Conservation (phyloP, 164 flowering plant species). For the Vitis rupestris region DNA sequence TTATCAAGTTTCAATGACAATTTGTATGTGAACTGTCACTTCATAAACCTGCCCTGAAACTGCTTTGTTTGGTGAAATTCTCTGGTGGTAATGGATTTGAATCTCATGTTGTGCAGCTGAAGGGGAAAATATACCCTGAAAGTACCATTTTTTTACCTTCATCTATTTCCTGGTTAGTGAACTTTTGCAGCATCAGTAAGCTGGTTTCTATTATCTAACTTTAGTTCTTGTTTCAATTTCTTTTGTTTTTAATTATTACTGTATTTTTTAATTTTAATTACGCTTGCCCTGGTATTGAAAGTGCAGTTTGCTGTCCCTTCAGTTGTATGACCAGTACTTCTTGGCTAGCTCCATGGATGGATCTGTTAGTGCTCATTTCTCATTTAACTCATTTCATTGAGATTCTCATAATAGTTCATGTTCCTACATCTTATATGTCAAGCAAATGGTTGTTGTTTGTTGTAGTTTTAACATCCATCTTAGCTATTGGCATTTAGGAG, state of each 20-base stretch:
- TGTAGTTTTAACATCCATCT: background rate
- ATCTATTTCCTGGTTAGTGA: slow-evolving; percentile 70
- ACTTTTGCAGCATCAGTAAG: background rate
- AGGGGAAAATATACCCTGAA: slow-evolving; percentile 49
- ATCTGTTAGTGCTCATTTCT: slow-evolving; percentile 51
- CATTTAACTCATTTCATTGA: background rate
- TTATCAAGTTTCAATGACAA: no score
- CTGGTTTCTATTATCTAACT: slow-evolving; percentile 3
- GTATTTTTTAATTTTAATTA: background rate
- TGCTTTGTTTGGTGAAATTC: background rate
- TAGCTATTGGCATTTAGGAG: no score
- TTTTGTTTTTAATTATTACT: background rate
- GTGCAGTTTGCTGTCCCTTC: slow-evolving; percentile 70
- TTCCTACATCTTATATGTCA: background rate
- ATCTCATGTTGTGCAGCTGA: slow-evolving; percentile 51
- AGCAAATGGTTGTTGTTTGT: background rate
- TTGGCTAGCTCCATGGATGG: slow-evolving; percentile 99
- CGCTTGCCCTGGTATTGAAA: slow-evolving; percentile 1
- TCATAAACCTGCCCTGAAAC: background rate
- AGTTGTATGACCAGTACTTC: slow-evolving; percentile 69
- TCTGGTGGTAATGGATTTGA: background rate
- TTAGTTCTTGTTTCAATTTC: background rate
- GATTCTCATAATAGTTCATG: background rate
- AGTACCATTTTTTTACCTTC: slow-evolving; percentile 59
- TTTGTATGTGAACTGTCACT: background rate